Evolutionary conservation across 257 asterid genomes (phyloP).

Genomic region (Primulina eburnea): DNA sequence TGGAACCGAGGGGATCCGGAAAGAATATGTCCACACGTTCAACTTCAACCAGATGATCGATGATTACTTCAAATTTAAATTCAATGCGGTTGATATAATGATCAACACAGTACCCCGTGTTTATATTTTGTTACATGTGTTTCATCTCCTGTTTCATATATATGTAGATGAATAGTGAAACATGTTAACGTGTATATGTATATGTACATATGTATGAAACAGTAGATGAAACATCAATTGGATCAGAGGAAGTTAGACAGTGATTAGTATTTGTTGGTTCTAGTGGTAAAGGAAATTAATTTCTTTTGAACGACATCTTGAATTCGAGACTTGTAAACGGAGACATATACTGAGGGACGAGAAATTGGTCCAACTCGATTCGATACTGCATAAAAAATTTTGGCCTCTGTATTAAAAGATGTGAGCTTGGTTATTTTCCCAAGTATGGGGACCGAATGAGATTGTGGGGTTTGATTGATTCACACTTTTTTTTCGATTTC

Average conservation of each 20-base stretch:
- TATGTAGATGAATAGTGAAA: not conserved
- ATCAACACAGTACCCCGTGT: not conserved
- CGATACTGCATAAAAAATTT: too few relatives aligned
- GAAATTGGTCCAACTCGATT: too few relatives aligned
- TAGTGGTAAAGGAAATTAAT: too few relatives aligned
- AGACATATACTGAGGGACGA: too few relatives aligned
- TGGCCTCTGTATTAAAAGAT: too few relatives aligned
- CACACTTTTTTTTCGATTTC: too few relatives aligned
- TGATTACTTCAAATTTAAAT: not conserved
- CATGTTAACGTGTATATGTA: not conserved
- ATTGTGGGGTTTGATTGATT: too few relatives aligned
- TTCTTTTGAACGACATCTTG: too few relatives aligned
- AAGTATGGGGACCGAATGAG: too few relatives aligned
- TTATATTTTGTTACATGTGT: not conserved
- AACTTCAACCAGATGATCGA: conserved; percentile 28
- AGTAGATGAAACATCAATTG: not conserved
- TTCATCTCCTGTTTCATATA: not conserved
- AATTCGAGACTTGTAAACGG: too few relatives aligned
- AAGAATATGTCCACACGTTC: conserved; percentile 74
- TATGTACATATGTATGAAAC: not conserved
- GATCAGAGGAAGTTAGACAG: not conserved
- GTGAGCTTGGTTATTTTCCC: too few relatives aligned
- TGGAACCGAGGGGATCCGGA: conserved; percentile 92
- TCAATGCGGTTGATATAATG: not conserved
- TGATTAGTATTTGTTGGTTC: too few relatives aligned